Evolutionary conservation across 768 basidiomycete species (phyloP), one percentile per base, ranked within the genome.

Genomic region (Ephemerocybe angulata): DNA sequence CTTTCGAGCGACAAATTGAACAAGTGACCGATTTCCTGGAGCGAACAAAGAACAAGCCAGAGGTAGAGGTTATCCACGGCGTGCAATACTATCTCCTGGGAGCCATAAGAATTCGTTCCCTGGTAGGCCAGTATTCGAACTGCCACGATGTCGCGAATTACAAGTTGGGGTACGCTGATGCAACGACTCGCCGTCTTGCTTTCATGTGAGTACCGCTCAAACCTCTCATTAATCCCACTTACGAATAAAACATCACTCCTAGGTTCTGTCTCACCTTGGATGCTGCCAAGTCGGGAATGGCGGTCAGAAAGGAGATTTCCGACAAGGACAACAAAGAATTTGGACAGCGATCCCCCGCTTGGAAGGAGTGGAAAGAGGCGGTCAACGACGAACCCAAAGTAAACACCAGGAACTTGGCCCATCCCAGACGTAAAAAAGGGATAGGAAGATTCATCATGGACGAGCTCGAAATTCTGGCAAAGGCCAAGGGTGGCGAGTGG

Each of bases 111-210:
- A 73, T 80, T 50, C 60, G 70, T 0, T 72, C 73, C 0, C 59
- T 76, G 0, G 79, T 84, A 1, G 86, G 86, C 1, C 72, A 63
- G 41, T 87, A 86, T 59, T 81, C 80, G 0, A 72, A 62, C 0
- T 78, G 76, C 62, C 85, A 87, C 65, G 82, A 85, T 42, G 73
- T 76, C 33, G 71, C 81, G 0, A 74, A 80, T 3, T 85, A 86
- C 52, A 63, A 61, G 1, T 50, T 70, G 1, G 87, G 87, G 0
- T 88, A 87, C 54, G 53, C 48, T 0, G 72, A 83, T 54, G 62
- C 63, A 0, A 68, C 75, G 21, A 83, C 86, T 0, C 71, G 78
- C 3, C 72, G 76, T 15, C 70, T 88, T 2, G 86, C 84, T 0
- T 81, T 85, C 58, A 73, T 74, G 74, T 74, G 58, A 53, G 63